phyloP scores from a whole-genome alignment of 1,284 basidiomycete genomes.

The Rhodotorula glutinis region DNA sequence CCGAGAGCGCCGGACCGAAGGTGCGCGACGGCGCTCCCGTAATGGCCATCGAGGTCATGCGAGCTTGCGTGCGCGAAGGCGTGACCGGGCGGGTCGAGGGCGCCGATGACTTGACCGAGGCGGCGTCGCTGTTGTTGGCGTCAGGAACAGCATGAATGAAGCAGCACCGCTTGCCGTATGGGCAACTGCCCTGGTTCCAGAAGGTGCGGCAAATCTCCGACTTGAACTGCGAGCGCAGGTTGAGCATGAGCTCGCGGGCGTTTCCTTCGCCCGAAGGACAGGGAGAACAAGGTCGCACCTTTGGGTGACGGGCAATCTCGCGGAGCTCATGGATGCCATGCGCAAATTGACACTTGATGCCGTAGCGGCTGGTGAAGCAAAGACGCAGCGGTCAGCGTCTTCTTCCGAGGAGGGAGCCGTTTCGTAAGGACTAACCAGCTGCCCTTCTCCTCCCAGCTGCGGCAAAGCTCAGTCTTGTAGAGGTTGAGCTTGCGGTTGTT shows the following conservation, averaged over 20 bases:
- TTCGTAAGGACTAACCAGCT: slow-evolving; percentile 58
- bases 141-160: slow-evolving; percentile 68
- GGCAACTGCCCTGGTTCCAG: slow-evolving; percentile 84
- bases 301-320: slow-evolving; percentile 74
- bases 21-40: slow-evolving; percentile 22
- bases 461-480: slow-evolving; percentile 86
- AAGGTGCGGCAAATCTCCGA: slow-evolving; percentile 88
- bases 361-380: slow-evolving; percentile 60
- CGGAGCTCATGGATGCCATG: slow-evolving; percentile 84
- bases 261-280: too few relatives aligned
- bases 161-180: slow-evolving; percentile 76
- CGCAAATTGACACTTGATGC: slow-evolving; percentile 81
- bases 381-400: too few relatives aligned
- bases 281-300: too few relatives aligned
- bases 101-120: slow-evolving; percentile 3
- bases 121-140: background rate
- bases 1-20: slow-evolving; percentile 30
- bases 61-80: slow-evolving; percentile 22
- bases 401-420: too few relatives aligned
- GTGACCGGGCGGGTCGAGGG: slow-evolving; percentile 6
- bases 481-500: slow-evolving; percentile 82
- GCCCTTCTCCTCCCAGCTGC: slow-evolving; percentile 90
- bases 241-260: too few relatives aligned
- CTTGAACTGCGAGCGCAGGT: slow-evolving; percentile 74
- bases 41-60: slow-evolving; percentile 30